These are phyloP conservation scores for Dalechampia spathulata DNA, from an alignment of 441 rosid species.

Conservation along the genomic window DNA sequence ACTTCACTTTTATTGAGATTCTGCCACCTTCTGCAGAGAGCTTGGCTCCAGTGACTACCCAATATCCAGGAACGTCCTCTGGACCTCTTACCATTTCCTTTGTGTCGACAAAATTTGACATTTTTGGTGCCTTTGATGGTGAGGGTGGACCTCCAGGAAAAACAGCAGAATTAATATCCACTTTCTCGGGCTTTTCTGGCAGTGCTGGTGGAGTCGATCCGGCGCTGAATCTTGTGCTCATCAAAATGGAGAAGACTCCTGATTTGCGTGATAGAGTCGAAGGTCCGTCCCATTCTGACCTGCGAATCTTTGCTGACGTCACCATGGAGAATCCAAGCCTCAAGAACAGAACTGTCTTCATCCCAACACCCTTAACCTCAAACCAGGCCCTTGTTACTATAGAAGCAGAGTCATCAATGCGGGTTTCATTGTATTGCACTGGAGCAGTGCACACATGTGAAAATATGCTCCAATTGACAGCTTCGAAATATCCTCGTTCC, in stretches of 20 bases:
- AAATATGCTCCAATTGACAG: conserved; percentile 90
- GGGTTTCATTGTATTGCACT: conserved; percentile 52
- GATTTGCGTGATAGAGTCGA: conserved; percentile 60
- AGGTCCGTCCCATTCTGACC: conserved; percentile 79
- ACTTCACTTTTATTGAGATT: conserved; percentile 76
- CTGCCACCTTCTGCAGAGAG: conserved; percentile 69
- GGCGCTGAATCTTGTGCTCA: conserved; percentile 57
- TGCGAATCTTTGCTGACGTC: conserved; percentile 53
- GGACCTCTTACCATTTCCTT: conserved; percentile 91
- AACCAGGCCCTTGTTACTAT: conserved; percentile 90
- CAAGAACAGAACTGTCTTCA: conserved; percentile 79
- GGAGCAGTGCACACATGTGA: conserved; percentile 90
- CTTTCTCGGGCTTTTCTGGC: conserved; percentile 39
- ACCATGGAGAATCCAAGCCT: conserved; percentile 81
- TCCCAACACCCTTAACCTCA: conserved; percentile 73
- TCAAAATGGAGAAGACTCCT: conserved; percentile 63
- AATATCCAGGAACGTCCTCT: conserved; percentile 80
- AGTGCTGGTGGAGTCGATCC: conserved; percentile 39
- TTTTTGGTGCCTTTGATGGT: conserved; percentile 46
- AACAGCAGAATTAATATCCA: conserved; percentile 79
- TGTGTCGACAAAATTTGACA: conserved; percentile 74
- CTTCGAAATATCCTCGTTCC: conserved; percentile 60
- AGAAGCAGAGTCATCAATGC: conserved; percentile 59
- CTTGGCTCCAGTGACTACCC: conserved; percentile 95
- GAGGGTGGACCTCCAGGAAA: conserved; percentile 72